Percentiles rank a stretch among this genome's conserved stretches.
These are phyloP conservation scores for Naganishia friedmannii DNA, from an alignment of 768 basidiomycete species.

Conservation along the genomic window DNA sequence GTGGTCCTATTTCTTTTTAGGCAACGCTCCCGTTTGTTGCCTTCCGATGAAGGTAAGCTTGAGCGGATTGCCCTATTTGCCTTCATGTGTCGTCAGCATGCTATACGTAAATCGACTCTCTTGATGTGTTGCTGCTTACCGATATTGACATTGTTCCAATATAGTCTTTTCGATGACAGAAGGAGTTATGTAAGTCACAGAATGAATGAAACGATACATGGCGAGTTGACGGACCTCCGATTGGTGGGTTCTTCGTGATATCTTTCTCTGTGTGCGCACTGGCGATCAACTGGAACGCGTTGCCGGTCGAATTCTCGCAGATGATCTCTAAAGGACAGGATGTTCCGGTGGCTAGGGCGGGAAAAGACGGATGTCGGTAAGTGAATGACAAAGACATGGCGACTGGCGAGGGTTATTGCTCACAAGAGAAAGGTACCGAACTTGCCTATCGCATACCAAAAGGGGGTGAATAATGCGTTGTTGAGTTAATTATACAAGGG, in stretches of 20 bases:
- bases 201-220: not conserved
- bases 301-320: constrained; percentile 40
- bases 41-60: constrained; percentile 47
- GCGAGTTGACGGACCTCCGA: constrained; percentile 41
- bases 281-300: constrained; percentile 37
- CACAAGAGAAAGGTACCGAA: not conserved
- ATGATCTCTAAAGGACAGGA: constrained; percentile 32
- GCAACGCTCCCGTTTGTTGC: constrained; percentile 25
- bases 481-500: not conserved
- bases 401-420: too few species aligned
- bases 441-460: not conserved
- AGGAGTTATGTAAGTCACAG: not conserved
- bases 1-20: not conserved
- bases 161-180: constrained; percentile 36
- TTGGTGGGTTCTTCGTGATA: constrained; percentile 41
- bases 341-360: not conserved
- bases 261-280: constrained; percentile 37
- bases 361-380: not conserved
- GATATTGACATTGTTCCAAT: constrained; percentile 47
- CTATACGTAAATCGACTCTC: not conserved
- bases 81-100: not conserved
- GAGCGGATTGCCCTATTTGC: constrained; percentile 39
- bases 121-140: constrained; percentile 30
- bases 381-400: too few species aligned
- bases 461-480: not conserved